Conservation (phyloP, 1,139 yeast species). For the Komagataea norvegica region DNA sequence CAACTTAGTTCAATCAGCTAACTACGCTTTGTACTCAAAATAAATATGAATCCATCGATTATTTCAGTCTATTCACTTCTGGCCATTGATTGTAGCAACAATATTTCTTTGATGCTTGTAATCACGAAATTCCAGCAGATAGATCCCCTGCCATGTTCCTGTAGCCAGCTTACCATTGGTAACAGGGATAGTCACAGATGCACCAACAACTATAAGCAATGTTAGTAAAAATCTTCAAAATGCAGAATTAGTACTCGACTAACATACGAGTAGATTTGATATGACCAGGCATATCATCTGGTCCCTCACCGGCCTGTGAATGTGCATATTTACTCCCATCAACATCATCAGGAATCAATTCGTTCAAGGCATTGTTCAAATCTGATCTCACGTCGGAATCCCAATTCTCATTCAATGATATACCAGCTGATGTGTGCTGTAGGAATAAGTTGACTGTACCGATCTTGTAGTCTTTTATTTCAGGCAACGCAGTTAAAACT, state of each 20-base stretch:
- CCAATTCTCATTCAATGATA: constrained; percentile 73
- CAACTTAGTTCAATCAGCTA: too few relatives aligned
- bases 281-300: constrained; percentile 84
- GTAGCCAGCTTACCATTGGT: constrained; percentile 59
- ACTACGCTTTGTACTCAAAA: too few relatives aligned
- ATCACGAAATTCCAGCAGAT: constrained; percentile 67
- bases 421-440: constrained; percentile 76
- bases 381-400: constrained; percentile 75
- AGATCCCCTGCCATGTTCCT: constrained; percentile 86
- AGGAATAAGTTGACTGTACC: constrained; percentile 65
- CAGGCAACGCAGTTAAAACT: constrained; percentile 50
- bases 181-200: constrained; percentile 62
- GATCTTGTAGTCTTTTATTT: constrained; percentile 51
- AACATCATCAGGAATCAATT: constrained; percentile 63
- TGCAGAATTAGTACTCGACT: too few relatives aligned
- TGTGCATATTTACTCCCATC: constrained; percentile 45
- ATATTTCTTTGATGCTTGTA: constrained; percentile 58
- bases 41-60: too few relatives aligned
- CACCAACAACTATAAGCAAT: constrained; percentile 47
- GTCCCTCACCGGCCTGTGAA: constrained; percentile 58
- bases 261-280: constrained; percentile 47
- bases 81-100: constrained; percentile 72
- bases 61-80: constrained; percentile 1
- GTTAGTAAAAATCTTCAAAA: too few relatives aligned
- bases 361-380: constrained; percentile 57